Conservation (phyloP, 192 early-diverging fungal genomes). For the Neocallimastix lanati region DNA sequence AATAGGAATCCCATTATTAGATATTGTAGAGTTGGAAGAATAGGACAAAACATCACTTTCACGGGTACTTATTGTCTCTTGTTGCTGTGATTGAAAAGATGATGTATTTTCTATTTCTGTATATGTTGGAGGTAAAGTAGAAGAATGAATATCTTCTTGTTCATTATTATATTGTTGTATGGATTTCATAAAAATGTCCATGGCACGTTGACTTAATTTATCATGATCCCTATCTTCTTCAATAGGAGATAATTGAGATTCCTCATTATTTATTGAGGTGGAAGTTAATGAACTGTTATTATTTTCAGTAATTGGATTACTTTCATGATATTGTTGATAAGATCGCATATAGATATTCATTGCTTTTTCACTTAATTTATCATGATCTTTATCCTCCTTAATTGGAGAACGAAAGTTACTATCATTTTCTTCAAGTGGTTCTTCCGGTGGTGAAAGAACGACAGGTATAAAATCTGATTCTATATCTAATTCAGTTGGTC, state of each 20-base stretch:
- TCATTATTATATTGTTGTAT: background rate
- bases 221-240: background rate
- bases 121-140: background rate
- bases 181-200: background rate
- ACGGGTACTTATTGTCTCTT: background rate
- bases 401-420: too few relatives aligned
- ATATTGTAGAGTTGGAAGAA: too few relatives aligned
- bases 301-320: background rate
- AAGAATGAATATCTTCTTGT: background rate
- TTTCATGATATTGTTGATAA: background rate
- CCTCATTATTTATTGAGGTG: background rate
- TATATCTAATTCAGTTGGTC: too few relatives aligned
- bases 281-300: background rate
- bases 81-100: background rate
- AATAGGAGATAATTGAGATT: background rate
- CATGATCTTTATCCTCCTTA: background rate
- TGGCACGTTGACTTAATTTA: background rate
- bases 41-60: too few relatives aligned
- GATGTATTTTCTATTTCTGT: background rate
- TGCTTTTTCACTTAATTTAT: background rate
- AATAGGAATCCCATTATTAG: too few relatives aligned
- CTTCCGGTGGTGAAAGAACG: too few relatives aligned
- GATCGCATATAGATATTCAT: background rate
- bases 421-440: too few relatives aligned
- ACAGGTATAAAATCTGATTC: too few relatives aligned